phyloP scores from a whole-genome alignment of 441 rosid species.

The Eruca vesicaria region DNA sequence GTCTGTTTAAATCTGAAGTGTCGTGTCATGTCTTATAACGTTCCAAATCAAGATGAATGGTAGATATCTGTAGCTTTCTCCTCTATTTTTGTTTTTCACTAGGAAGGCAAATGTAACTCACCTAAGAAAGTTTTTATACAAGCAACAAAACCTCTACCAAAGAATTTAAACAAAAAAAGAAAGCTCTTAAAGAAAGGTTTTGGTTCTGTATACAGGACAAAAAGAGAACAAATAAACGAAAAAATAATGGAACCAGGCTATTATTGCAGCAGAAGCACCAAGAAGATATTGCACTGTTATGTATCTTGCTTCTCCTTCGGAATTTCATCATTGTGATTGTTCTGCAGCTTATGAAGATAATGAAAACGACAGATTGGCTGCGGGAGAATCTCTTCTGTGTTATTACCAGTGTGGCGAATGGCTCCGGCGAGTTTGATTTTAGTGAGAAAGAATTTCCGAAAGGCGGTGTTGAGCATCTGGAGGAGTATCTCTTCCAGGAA shows the following conservation, averaged over 20 bases:
- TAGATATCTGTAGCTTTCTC: not conserved
- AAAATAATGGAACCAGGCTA: not conserved
- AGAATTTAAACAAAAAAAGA: conserved; percentile 5
- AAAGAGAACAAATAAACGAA: not conserved
- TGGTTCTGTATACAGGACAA: conserved; percentile 5
- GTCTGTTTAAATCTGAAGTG: no score
- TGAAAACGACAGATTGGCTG: conserved; percentile 12
- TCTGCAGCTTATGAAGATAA: conserved; percentile 23
- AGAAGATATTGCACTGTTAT: conserved; percentile 26
- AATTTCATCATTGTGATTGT: conserved; percentile 9
- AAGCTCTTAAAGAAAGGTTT: conserved; percentile 16
- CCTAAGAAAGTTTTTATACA: conserved; percentile 27
- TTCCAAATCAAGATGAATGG: not conserved
- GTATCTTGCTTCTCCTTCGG: conserved; percentile 16
- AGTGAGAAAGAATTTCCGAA: conserved; percentile 54
- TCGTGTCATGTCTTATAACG: not conserved
- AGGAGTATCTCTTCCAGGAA: conserved; percentile 87
- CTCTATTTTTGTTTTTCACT: conserved; percentile 1
- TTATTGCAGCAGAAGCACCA: not conserved
- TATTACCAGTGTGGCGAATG: conserved; percentile 11
- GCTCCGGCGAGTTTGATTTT: conserved; percentile 16
- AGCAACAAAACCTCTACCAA: conserved; percentile 24
- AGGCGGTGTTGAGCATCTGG: conserved; percentile 65
- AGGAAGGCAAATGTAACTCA: not conserved
- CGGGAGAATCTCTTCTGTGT: conserved; percentile 29